A percentile compares a stretch with the other conserved stretches of the same genome.
Conservation (phyloP, 148 eudicot genomes). For the Diospyros kaki region DNA sequence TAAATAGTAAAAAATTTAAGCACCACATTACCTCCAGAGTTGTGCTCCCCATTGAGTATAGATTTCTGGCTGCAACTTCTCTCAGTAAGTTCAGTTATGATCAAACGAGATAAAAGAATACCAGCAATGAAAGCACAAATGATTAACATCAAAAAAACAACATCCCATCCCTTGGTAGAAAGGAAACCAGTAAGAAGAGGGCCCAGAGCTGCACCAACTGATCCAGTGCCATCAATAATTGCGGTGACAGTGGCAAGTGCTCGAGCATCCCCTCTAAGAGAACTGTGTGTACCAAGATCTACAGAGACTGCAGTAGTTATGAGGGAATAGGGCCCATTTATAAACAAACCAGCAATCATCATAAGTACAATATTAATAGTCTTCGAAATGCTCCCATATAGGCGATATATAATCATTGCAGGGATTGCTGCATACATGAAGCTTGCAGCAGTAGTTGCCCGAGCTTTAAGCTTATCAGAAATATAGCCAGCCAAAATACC, state of each 20-base stretch:
- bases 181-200: constrained; percentile 90
- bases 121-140: constrained; percentile 78
- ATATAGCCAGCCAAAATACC: constrained; percentile 88
- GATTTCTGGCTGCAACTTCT: constrained; percentile 23
- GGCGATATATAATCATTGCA: constrained; percentile 67
- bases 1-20: not conserved
- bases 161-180: constrained; percentile 80
- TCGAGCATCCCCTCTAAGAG: constrained; percentile 80
- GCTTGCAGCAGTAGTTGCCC: constrained; percentile 86
- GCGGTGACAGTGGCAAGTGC: constrained; percentile 99
- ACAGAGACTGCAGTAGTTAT: constrained; percentile 98
- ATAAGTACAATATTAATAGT: constrained; percentile 70
- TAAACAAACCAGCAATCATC: constrained; percentile 80
- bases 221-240: constrained; percentile 95
- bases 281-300: constrained; percentile 91
- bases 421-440: constrained; percentile 92
- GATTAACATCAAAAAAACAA: constrained; percentile 74
- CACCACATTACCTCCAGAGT: constrained; percentile 34
- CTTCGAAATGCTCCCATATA: constrained; percentile 63
- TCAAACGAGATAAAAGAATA: constrained; percentile 66
- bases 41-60: constrained; percentile 19
- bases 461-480: constrained; percentile 82
- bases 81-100: constrained; percentile 54
- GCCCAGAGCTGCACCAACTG: constrained; percentile 90
- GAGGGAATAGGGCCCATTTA: constrained; percentile 95